Evolutionary conservation across 2,329 filamentous ascomycete genomes (phyloP), one percentile per base, ranked within the genome.

Genomic region (Verticillium zaregamsianum): DNA sequence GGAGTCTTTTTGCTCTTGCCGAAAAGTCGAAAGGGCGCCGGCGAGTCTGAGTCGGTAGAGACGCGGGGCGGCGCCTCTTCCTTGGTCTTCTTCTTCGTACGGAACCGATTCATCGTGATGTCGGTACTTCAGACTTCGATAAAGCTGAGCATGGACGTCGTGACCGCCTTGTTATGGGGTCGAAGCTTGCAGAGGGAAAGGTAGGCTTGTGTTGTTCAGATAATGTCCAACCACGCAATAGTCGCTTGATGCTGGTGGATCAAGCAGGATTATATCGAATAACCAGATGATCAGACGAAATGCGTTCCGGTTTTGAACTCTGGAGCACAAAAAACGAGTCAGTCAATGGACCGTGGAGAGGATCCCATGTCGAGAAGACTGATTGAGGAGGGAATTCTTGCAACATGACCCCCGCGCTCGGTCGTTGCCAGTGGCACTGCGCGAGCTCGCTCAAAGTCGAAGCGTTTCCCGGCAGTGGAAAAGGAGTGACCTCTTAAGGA

Each of bases 61-160:
- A 80, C 79, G 14, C 82, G 76, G 14, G 77, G 76, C 40, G 73
- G 67, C 65, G 40, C 73, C 9, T 85, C 83, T 57, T 89, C 87
- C 77, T 85, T 86, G 60, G 74, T 83, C 82, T 87, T 90, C 80
- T 88, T 92, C 77, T 89, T 89, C 57, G 81, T 87, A 68, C 90
- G 82, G 71, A 93, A 92, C 61, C 90, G 87, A 77, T 94, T 93
- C 90, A 93, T 93, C 12, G 61, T 74, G 68, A 39, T 25, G 61
- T 61, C 31, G 56, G 32, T 58, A 20, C 56, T 35, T 35, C 8
- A 25, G 17, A 8, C 1, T 28, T 15, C 7, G 33, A n/a, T 58
- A 40, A 32, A 15, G 7, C 20, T 37, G 52, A 12, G 61, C 60
- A 61, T 40, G 57, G 23, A 55, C 37, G 45, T 52, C 45, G 45